Base-by-base conservation (phyloP, 345 rosid genomes). In the Adansonia digitata region DNA sequence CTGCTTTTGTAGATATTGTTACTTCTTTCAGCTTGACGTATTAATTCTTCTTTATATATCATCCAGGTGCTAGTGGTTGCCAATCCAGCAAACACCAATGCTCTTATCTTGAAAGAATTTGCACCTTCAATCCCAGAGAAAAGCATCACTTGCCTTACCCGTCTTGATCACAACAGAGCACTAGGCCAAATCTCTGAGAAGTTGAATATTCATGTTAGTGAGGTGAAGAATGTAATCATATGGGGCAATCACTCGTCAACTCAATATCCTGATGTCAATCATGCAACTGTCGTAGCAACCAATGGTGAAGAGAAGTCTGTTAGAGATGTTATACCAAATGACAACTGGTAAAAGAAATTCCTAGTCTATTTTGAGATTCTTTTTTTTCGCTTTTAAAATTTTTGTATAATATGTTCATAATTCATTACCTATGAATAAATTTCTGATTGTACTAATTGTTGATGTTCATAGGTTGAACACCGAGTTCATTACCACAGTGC, bases 211-310 rank as follows among this genome's bases (percentile, higher is more conserved):
- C 84, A 82, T 0, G 90, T 88, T 20, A 75, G 83, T 45, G 86
- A 87, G 26, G 90, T 92, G 59, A 94, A 86, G 81, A 94, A 94
- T 42, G 87, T 86, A 3, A 84, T 88, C 71, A 81, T 94, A 18
- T 92, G 97, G 95, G 97, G 97, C 17, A 92, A 92, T 77, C 98
- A 94, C 78, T 94, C 94, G n/a, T 88, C 96, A 24, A 90, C 97
- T 55, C 98, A 92, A 45, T 90, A 90, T 74, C 98, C 98, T 26
- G 98, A 94, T 77, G 89, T 76, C 71, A 90, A 82, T 59, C 97
- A 94, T 26, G 93, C 93, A 14, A 85, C 83, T 29, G 88, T 85
- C 45, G 57, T 63, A 66, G 78, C 83, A 40, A 52, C 77, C 69
- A 55, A 46, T 5, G 84, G 49, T 2, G 87, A 86, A 46, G 88